A percentile compares a stretch with the other conserved stretches of the same genome.
phyloP scores from a whole-genome alignment of 225 moss, liverwort and hornwort species.

The Neckera pumila region DNA sequence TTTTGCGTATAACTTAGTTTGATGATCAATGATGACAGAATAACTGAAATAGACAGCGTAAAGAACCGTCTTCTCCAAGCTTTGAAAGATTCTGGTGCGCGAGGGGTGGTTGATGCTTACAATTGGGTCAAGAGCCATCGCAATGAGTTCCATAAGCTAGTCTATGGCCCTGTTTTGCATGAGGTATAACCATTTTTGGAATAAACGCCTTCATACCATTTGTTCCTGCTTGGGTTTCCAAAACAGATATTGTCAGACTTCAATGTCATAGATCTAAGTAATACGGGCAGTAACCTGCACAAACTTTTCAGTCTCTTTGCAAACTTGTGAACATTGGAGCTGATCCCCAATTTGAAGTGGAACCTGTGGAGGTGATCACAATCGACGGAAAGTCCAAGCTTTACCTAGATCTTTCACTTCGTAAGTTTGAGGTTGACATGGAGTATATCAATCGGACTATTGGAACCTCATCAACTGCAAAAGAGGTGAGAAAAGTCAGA shows the following conservation, averaged over 20 bases:
- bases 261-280: not conserved
- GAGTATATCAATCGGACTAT: constrained; percentile 51
- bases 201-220: not conserved
- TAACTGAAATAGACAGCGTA: constrained; percentile 61
- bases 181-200: constrained; percentile 35
- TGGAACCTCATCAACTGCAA: constrained; percentile 34
- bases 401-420: constrained; percentile 69
- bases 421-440: constrained; percentile 57
- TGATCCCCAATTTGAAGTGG: constrained; percentile 68
- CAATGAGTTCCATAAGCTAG: constrained; percentile 31
- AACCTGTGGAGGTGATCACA: constrained; percentile 75
- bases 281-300: not conserved
- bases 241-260: not conserved
- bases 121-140: constrained; percentile 80
- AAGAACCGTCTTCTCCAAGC: constrained; percentile 76
- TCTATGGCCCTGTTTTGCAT: constrained; percentile 69
- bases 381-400: constrained; percentile 35
- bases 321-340: not conserved
- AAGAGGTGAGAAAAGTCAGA: constrained; percentile 49
- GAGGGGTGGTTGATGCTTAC: constrained; percentile 60
- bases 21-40: constrained; percentile 30
- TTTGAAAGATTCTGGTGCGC: constrained; percentile 56
- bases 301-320: not conserved
- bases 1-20: not conserved
- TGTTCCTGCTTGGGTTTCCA: not conserved